Percentiles rank a stretch among this genome's conserved stretches.
These are phyloP conservation scores for Diaporthe amygdali DNA, from an alignment of 2,329 filamentous ascomycete genomes.

Conservation along the genomic window DNA sequence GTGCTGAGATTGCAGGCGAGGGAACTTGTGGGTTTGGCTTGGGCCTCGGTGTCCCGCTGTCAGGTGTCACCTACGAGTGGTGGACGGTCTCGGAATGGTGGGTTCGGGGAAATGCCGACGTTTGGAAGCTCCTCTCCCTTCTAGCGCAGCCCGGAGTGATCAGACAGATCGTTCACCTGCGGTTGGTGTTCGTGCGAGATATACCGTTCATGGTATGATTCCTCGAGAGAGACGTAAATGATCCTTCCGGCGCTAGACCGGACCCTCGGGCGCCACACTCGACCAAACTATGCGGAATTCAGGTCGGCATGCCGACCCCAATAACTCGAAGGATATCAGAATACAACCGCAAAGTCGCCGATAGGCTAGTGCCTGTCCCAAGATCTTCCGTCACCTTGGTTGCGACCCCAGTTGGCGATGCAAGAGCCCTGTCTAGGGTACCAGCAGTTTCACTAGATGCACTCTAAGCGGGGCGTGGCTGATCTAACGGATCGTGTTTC, in stretches of 20 bases:
- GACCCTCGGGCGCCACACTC: neutral
- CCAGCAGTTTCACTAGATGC: conserved; percentile 6
- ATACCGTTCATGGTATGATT: neutral
- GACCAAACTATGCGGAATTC: conserved; percentile 1
- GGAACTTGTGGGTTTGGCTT: neutral
- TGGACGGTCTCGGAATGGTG: neutral
- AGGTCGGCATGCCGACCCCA: conserved; percentile 2
- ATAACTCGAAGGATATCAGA: neutral
- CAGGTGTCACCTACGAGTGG: too few species aligned
- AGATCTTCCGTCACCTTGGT: neutral
- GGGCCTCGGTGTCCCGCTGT: neutral
- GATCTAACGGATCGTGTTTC: conserved; percentile 7
- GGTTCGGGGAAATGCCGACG: conserved; percentile 6
- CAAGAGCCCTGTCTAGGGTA: neutral
- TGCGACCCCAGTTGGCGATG: neutral
- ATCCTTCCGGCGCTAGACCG: neutral
- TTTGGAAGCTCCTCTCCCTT: neutral
- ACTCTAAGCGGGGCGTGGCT: conserved; percentile 8
- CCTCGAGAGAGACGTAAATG: neutral
- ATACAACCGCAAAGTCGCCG: neutral
- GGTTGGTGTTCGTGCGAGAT: neutral
- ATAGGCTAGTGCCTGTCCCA: neutral
- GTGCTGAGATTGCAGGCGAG: conserved; percentile 8
- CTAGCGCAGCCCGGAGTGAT: conserved; percentile 3
- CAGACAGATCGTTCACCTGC: neutral